These are phyloP conservation scores for Kluyveromyces starmeri DNA, from an alignment of 805 yeast genomes.

Conservation along the genomic window DNA sequence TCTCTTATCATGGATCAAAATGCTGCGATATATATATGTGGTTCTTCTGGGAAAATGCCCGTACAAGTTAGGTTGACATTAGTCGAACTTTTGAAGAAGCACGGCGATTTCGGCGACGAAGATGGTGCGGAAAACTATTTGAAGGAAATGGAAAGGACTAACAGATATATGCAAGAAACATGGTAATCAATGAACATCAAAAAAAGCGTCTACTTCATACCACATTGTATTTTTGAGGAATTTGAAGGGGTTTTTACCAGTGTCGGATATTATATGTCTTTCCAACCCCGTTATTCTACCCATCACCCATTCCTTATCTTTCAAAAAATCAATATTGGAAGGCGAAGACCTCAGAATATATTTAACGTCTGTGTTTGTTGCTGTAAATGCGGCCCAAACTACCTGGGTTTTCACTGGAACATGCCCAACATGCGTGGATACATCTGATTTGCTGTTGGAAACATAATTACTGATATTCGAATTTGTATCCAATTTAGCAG, in stretches of 20 bases:
- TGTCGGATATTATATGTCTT: constrained; percentile 40
- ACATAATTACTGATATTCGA: neutral
- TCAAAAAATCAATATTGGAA: constrained; percentile 26
- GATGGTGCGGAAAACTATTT: constrained; percentile 44
- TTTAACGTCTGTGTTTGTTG: constrained; percentile 67
- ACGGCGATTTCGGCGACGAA: constrained; percentile 31
- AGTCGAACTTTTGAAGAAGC: constrained; percentile 47
- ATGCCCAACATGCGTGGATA: neutral
- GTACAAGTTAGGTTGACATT: constrained; percentile 75
- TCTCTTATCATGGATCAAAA: constrained; percentile 42
- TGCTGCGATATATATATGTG: constrained; percentile 78
- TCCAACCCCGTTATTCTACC: constrained; percentile 57
- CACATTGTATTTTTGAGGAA: constrained; percentile 55
- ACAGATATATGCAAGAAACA: constrained; percentile 77
- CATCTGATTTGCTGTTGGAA: neutral
- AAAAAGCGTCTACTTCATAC: constrained; percentile 49
- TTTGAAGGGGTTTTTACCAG: constrained; percentile 52
- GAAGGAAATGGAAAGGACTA: constrained; percentile 48
- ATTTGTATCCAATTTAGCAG: neutral
- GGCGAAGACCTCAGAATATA: constrained; percentile 48
- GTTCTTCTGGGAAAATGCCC: constrained; percentile 94
- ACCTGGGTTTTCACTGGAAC: constrained; percentile 8
- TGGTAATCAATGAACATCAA: constrained; percentile 44
- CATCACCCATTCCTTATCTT: constrained; percentile 72
- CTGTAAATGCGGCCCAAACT: constrained; percentile 94